These are phyloP conservation scores for Wickerhamomyces sydowiorum DNA, from an alignment of 805 yeast genomes.

Conservation along the genomic window DNA sequence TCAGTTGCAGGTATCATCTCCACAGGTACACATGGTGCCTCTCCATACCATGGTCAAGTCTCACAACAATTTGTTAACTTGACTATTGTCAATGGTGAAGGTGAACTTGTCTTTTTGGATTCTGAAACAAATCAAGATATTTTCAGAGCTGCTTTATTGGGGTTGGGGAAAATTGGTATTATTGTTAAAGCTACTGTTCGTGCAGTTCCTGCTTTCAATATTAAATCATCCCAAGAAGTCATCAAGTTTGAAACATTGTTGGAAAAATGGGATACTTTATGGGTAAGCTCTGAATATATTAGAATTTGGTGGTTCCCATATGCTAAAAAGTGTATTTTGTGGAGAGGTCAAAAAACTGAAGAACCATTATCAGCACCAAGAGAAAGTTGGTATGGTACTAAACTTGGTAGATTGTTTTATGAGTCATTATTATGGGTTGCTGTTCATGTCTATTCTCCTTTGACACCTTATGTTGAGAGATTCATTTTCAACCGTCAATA, in stretches of 20 bases:
- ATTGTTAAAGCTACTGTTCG: slow-evolving; percentile 82
- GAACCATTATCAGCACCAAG: slow-evolving; percentile 61
- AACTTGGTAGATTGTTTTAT: slow-evolving; percentile 71
- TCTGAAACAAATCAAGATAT: slow-evolving; percentile 57
- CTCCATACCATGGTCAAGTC: slow-evolving; percentile 87
- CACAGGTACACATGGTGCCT: slow-evolving; percentile 96
- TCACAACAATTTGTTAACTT: slow-evolving; percentile 82
- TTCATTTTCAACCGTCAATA: slow-evolving; percentile 84
- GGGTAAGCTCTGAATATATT: slow-evolving; percentile 88
- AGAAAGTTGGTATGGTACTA: slow-evolving; percentile 81
- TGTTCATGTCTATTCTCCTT: slow-evolving; percentile 62
- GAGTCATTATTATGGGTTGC: slow-evolving; percentile 76
- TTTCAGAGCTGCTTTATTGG: slow-evolving; percentile 77
- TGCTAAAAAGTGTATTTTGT: slow-evolving; percentile 73
- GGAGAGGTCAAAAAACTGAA: slow-evolving; percentile 81
- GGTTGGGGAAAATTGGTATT: slow-evolving; percentile 89
- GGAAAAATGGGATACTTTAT: slow-evolving; percentile 66
- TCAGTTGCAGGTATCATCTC: slow-evolving; percentile 93
- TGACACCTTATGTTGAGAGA: slow-evolving; percentile 80
- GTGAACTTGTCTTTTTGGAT: slow-evolving; percentile 49
- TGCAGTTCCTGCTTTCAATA: slow-evolving; percentile 76
- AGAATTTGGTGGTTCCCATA: slow-evolving; percentile 99
- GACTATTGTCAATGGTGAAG: slow-evolving; percentile 69
- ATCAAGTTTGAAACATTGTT: slow-evolving; percentile 71
- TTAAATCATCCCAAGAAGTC: slow-evolving; percentile 77